Evolutionary conservation across 2,329 filamentous ascomycete genomes (phyloP), one percentile per base, ranked within the genome.

Genomic region (Falciphora oryzae): DNA sequence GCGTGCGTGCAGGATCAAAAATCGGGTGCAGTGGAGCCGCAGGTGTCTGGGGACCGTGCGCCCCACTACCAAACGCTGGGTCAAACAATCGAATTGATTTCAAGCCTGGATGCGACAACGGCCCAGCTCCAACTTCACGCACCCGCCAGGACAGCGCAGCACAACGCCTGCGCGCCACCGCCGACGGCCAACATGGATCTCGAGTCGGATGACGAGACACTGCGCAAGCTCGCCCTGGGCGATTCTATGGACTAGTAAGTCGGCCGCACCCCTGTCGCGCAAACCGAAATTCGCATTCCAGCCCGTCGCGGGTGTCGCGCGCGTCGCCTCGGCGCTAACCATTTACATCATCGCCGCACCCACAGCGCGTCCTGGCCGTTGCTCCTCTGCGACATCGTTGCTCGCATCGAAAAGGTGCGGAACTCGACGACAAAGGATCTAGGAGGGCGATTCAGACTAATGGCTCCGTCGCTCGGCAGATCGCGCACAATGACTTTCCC

Each of bases 401-500:
- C 85, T 66, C 85, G 88, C 70, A 81, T 94, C 62, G 89, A 95
- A 74, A 82, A 81, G 78, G 83, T 84, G 71, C 65, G 72, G 63
- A 31, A 50, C 61, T 29, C 59, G 22, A 11, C 44, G 22, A 53
- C 8, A 2, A 25, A 10, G 7, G 7, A 10, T 53, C 44, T 5
- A n/a, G 3, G 44, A 25, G 44, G 44, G 44, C 44, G 22, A 11
- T 8, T 22, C 44, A 22, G n/a, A 25, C 44, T 53, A 53, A 53
- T 8, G 44, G 44, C 44, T 53, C 44, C 44, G 44, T 53, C 44
- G 44, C 22, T 6, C 44, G 5, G 29, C 60, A 96, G 91, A 94
- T 93, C 69, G 85, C 90, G 57, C 84, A 85, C 75, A 82, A 87
- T 73, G 88, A 89, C 63, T 97, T 96, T 71, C 87, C 90, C 57